Percentiles rank a stretch among this genome's conserved stretches.
phyloP scores from a whole-genome alignment of 2,329 filamentous ascomycete species.

The Pseudogymnoascus sp. region DNA sequence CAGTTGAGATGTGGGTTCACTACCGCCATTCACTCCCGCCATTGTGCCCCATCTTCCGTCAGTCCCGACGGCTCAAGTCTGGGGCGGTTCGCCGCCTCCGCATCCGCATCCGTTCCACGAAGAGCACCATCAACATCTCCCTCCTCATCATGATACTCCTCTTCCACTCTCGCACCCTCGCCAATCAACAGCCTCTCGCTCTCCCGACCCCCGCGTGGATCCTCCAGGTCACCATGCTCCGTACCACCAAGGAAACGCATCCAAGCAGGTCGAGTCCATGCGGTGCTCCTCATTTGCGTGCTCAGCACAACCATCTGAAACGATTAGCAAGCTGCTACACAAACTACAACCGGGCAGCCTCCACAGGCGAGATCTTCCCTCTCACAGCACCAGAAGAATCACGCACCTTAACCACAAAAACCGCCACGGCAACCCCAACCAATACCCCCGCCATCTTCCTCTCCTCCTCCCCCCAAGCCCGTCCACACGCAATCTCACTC shows the following conservation, averaged over 20 bases:
- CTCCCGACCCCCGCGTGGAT: constrained; percentile 17
- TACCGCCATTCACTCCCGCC: constrained; percentile 14
- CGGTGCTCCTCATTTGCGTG: constrained; percentile 21
- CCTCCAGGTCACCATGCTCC: constrained; percentile 10
- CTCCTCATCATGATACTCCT: constrained; percentile 10
- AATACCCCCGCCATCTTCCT: constrained; percentile 45
- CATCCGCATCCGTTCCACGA: background rate
- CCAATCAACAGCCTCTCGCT: constrained; percentile 21
- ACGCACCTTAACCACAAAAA: constrained; percentile 48
- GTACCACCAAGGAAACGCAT: constrained; percentile 15
- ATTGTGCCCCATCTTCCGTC: constrained; percentile 17
- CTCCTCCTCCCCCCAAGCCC: constrained; percentile 47
- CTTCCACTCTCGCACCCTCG: constrained; percentile 11
- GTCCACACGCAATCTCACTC: constrained; percentile 40
- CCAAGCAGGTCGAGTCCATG: constrained; percentile 19
- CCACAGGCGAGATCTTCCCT: background rate
- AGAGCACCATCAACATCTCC: constrained; percentile 20
- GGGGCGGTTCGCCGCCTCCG: constrained; percentile 14
- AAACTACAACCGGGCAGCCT: background rate
- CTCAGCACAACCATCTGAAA: constrained; percentile 19
- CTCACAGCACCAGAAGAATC: background rate
- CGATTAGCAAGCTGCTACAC: background rate
- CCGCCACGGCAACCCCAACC: constrained; percentile 43
- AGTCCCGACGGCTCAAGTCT: constrained; percentile 22
- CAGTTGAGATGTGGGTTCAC: background rate